Evolutionary conservation across 1,139 yeast genomes (phyloP), one percentile per base, ranked within the genome.

Genomic region (Taiozyma sp.): DNA sequence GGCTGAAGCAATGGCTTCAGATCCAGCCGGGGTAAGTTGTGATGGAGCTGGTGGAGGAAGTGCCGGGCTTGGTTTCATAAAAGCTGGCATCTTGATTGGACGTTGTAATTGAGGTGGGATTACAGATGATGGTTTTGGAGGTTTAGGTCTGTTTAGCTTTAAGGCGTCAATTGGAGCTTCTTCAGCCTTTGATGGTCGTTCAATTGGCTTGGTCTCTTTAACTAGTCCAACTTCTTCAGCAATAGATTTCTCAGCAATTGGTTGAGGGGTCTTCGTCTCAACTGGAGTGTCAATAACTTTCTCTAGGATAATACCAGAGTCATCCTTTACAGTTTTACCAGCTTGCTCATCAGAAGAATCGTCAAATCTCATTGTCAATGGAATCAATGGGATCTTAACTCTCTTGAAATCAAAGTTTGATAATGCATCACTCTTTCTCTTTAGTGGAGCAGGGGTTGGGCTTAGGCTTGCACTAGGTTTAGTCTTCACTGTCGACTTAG

Each of bases 321-420:
- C 43, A 40, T 22, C 29, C 14, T 35, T 22, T 21, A 28, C 39
- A 13, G 26, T 28, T n/a, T 42, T 2, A 14, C 4, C 30, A 10
- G 28, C 26, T 28, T 42, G 45, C 8, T 34, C 42, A 19, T 34
- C 48, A 5, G 29, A 32, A n/a, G 29, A 44, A 32, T 43, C 50
- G n/a, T 48, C 46, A 28, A 46, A 43, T 21, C 43, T 46, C 50
- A 50, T 53, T 45, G 50, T 55, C 42, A 57, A 39, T 35, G 60
- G 59, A 44, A 61, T 61, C 51, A 62, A 48, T 8, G 63, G 57
- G 24, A 61, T 57, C 45, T 57, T 62, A 16, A 55, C 57, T 47
- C 54, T 62, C 52, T 62, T 62, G 35, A 57, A 46, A n/a, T 56
- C 57, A 48, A 60, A 58, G 22, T 47, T 54, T 8, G 56, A 51